Evolutionary conservation across 768 basidiomycete genomes (phyloP).

Genomic region (Amyloporia xantha): DNA sequence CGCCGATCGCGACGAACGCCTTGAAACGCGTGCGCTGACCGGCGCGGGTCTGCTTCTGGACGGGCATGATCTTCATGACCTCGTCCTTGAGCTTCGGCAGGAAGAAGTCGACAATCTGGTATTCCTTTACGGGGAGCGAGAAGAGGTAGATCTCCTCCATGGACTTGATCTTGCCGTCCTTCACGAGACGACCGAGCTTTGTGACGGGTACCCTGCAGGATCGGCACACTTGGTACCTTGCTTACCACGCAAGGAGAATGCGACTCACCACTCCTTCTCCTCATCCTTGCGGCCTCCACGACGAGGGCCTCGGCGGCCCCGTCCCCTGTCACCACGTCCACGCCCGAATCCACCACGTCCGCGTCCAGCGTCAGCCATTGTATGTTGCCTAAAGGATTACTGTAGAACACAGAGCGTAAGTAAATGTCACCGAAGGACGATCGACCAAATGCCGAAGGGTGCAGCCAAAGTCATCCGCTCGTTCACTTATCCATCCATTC

Average conservation of each 20-base stretch:
- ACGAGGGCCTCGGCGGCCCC: slow-evolving; percentile 74
- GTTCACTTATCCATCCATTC: slow-evolving; percentile 11
- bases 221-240: neutral
- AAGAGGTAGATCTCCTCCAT: slow-evolving; percentile 99
- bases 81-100: slow-evolving; percentile 98
- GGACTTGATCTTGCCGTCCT: slow-evolving; percentile 99
- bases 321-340: slow-evolving; percentile 73
- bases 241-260: neutral
- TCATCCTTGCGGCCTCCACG: slow-evolving; percentile 98
- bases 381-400: slow-evolving; percentile 19
- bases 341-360: slow-evolving; percentile 81
- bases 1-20: slow-evolving; percentile 99
- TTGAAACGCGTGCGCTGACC: slow-evolving; percentile 99
- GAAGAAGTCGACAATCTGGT: slow-evolving; percentile 99
- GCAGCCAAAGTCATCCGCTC: slow-evolving; percentile 7
- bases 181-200: slow-evolving; percentile 97
- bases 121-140: slow-evolving; percentile 99
- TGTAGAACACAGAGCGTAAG: slow-evolving; percentile 11
- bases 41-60: slow-evolving; percentile 99
- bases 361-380: slow-evolving; percentile 79
- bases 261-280: slow-evolving; percentile 94
- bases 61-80: slow-evolving; percentile 99
- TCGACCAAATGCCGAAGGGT: neutral
- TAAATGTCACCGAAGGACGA: slow-evolving; percentile 9
- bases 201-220: slow-evolving; percentile 88